A percentile compares a stretch with the other conserved stretches of the same genome.
phyloP scores from a whole-genome alignment of 768 basidiomycete species.

The Macrolepiota albuminosa region DNA sequence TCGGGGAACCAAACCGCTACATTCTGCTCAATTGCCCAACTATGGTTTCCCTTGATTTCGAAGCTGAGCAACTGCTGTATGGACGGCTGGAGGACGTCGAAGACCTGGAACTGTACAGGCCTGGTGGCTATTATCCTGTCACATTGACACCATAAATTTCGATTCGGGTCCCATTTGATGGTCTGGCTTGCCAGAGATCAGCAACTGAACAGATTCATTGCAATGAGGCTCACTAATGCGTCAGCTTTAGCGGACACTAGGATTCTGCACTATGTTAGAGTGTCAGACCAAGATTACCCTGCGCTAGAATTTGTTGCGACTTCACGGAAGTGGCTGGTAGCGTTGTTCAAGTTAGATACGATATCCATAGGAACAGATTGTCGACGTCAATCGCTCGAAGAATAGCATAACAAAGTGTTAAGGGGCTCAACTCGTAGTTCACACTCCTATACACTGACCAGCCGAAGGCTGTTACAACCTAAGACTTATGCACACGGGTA shows the following conservation, averaged over 20 bases:
- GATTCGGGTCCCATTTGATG: constrained; percentile 45
- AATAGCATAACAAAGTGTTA: constrained; percentile 45
- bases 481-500: too few relatives aligned
- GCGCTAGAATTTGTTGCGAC: constrained; percentile 47
- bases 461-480: too few relatives aligned
- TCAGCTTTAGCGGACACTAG: constrained; percentile 18
- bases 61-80: neutral
- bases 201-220: constrained; percentile 37
- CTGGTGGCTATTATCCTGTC: constrained; percentile 33
- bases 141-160: constrained; percentile 46
- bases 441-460: neutral
- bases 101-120: constrained; percentile 22
- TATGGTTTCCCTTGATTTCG: neutral
- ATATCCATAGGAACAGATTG: constrained; percentile 38
- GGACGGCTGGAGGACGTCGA: constrained; percentile 1
- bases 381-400: constrained; percentile 45
- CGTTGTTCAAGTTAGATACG: constrained; percentile 50
- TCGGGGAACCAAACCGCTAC: too few relatives aligned
- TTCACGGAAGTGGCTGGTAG: constrained; percentile 70
- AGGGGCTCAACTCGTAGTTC: constrained; percentile 38
- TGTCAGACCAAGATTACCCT: constrained; percentile 7
- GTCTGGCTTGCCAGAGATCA: constrained; percentile 38
- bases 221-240: constrained; percentile 49
- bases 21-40: neutral
- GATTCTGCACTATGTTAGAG: neutral